Conservation (phyloP, 73 alveolate species). For the Uronychia binucleata region DNA sequence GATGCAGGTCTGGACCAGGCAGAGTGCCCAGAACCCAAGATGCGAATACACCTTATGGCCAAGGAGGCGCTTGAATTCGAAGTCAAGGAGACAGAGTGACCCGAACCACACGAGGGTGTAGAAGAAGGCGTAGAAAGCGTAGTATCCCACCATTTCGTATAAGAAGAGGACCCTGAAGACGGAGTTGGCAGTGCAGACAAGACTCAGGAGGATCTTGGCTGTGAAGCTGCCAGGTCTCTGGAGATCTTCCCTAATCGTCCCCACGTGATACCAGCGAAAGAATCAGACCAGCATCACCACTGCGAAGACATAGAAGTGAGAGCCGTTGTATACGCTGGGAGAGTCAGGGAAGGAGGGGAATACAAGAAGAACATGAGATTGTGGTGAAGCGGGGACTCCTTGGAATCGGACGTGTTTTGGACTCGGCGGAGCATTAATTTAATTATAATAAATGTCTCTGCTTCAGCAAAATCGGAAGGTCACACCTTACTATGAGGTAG, state of each 20-base stretch:
- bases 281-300: background rate
- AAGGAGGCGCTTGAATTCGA: background rate
- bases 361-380: background rate
- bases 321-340: background rate
- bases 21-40: background rate
- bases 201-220: background rate
- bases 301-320: background rate
- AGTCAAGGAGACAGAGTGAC: background rate
- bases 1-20: too few relatives aligned
- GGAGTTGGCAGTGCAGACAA: background rate
- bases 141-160: background rate
- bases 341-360: background rate
- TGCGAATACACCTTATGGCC: background rate
- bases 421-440: too few relatives aligned
- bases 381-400: background rate
- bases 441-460: background rate
- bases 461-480: background rate
- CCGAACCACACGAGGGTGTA: background rate
- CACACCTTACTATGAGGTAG: background rate
- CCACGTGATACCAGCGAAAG: background rate
- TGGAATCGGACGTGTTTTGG: too few relatives aligned
- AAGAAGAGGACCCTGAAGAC: background rate
- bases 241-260: background rate
- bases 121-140: background rate
- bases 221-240: background rate